Percentiles rank a stretch among this genome's conserved stretches.
These are phyloP conservation scores for Cercospora zeae-maydis DNA, from an alignment of 2,329 filamentous ascomycete species.

Conservation along the genomic window DNA sequence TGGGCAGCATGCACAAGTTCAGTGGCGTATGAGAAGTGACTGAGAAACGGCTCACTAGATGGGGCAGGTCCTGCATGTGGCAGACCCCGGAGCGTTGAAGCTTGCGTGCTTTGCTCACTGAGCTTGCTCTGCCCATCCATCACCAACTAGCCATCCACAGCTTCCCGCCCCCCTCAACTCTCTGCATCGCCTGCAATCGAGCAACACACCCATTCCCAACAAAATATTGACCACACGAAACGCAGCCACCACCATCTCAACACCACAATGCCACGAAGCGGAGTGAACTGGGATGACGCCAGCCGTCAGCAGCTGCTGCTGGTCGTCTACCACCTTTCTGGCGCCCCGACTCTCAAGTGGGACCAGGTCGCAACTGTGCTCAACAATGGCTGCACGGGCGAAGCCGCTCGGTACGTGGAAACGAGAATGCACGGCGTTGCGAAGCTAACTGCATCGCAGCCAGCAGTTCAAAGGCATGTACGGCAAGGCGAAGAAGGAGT, in stretches of 20 bases:
- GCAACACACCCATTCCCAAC: background rate
- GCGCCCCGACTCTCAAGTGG: constrained; percentile 17
- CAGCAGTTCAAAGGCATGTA: constrained; percentile 5
- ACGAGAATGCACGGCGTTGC: background rate
- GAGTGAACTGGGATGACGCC: constrained; percentile 9
- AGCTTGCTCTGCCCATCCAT: background rate
- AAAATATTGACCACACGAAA: background rate
- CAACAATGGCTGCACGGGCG: constrained; percentile 4
- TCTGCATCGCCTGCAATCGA: background rate
- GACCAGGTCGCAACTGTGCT: constrained; percentile 8
- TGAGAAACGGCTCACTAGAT: background rate
- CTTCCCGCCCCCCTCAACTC: background rate
- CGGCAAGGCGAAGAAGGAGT: background rate
- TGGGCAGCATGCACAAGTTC: background rate
- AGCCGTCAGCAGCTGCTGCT: constrained; percentile 11
- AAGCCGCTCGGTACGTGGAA: constrained; percentile 1
- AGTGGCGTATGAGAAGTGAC: background rate
- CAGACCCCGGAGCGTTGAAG: background rate
- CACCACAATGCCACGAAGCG: background rate
- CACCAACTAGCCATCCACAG: background rate
- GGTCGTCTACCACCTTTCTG: constrained; percentile 6
- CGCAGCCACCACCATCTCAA: background rate
- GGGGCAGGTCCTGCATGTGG: background rate
- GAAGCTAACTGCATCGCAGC: background rate
- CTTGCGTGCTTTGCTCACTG: background rate